Evolutionary conservation across 352 stramenopile species (phyloP).

Genomic region (Globisporangium lucens): DNA sequence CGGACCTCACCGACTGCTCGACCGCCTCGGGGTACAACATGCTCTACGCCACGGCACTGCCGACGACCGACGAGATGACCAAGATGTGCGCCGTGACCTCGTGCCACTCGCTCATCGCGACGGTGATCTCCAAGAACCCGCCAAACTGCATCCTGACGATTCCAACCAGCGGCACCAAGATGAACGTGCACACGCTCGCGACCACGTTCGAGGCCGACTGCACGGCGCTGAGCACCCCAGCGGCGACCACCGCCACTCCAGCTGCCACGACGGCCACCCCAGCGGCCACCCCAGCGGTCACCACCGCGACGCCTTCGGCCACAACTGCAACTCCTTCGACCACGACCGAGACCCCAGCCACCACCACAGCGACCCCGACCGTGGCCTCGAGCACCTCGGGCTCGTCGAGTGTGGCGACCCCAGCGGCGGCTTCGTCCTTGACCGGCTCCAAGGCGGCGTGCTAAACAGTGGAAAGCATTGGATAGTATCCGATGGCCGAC

Average conservation of each 20-base stretch:
- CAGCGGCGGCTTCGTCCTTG: neutral
- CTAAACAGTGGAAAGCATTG: neutral
- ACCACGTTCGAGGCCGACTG: slow-evolving; percentile 53
- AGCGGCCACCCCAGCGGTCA: neutral
- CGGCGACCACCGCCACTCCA: neutral
- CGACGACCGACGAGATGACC: slow-evolving; percentile 25
- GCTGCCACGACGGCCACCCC: neutral
- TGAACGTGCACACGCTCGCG: slow-evolving; percentile 40
- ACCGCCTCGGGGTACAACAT: slow-evolving; percentile 33
- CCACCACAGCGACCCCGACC: neutral
- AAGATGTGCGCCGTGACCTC: slow-evolving; percentile 30
- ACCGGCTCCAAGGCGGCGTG: neutral
- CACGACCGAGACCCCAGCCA: neutral
- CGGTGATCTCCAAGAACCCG: slow-evolving; percentile 24
- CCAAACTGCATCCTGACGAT: slow-evolving; percentile 24
- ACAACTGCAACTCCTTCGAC: neutral
- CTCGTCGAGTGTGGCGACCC: neutral
- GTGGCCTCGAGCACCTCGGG: neutral
- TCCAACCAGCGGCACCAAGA: slow-evolving; percentile 20
- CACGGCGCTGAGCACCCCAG: slow-evolving; percentile 16
- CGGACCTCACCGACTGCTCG: slow-evolving; percentile 23
- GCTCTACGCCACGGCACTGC: slow-evolving; percentile 28
- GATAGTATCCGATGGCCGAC: neutral
- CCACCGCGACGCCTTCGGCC: neutral
- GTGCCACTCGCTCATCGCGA: slow-evolving; percentile 36